Percentiles rank a stretch among this genome's conserved stretches.
These are phyloP conservation scores for Rhodotorula sp. DNA, from an alignment of 1,284 basidiomycete species.

Conservation along the genomic window DNA sequence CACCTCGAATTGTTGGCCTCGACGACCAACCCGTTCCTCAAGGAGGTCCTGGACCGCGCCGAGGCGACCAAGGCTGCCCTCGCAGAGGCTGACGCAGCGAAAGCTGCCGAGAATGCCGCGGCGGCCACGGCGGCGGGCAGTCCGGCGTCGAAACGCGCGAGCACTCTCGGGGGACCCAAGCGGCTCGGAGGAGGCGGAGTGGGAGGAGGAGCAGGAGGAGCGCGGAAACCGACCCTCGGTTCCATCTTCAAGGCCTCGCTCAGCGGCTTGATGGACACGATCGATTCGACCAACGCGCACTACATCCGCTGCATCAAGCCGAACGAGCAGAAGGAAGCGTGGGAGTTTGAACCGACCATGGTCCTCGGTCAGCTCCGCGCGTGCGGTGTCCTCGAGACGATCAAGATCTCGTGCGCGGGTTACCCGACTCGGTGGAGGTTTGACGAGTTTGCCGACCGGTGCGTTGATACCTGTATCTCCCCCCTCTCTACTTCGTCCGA, in stretches of 20 bases:
- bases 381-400: constrained; percentile 98
- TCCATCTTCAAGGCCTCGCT: constrained; percentile 98
- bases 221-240: constrained; percentile 91
- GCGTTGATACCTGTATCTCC: constrained; percentile 47
- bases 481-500: background rate
- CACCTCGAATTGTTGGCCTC: constrained; percentile 81
- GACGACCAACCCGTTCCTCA: constrained; percentile 88
- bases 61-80: constrained; percentile 60
- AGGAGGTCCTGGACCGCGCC: constrained; percentile 88
- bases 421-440: constrained; percentile 99
- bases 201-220: constrained; percentile 52
- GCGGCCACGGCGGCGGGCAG: background rate
- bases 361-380: constrained; percentile 93
- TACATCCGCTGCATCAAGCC: constrained; percentile 99
- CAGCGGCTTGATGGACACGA: constrained; percentile 92
- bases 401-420: constrained; percentile 96
- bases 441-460: constrained; percentile 98
- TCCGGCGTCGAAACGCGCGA: constrained; percentile 58
- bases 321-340: constrained; percentile 92
- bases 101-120: constrained; percentile 18
- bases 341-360: constrained; percentile 95
- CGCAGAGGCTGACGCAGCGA: constrained; percentile 38
- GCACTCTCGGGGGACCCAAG: constrained; percentile 61
- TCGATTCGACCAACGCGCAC: constrained; percentile 96
- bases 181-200: constrained; percentile 22